Evolutionary conservation across 495 filamentous ascomycete species (phyloP), one percentile per base, ranked within the genome.

Genomic region (Physcia stellaris): DNA sequence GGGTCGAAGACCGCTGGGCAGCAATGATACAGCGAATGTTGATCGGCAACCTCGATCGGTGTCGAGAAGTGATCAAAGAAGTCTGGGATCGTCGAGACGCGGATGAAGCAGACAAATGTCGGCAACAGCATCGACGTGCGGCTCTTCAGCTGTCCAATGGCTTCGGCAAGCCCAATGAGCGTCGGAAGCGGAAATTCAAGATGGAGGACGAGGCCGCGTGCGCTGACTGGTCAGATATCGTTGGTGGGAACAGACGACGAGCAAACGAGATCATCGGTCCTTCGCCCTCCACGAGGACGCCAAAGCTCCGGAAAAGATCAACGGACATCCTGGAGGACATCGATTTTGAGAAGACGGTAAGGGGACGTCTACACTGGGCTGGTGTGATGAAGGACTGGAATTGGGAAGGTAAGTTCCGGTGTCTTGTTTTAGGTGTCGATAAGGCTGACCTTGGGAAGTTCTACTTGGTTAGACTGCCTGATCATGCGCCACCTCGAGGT

Each of bases 331-430:
- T 62, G 39, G 64, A 75, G 36, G 62, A 66, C 29, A 65, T 75
- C 34, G 77, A 80, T 46, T 64, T 63, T 42, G 75, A 79, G 35
- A 62, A 71, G 51, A 83, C 77, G 12, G 75, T 86, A 12, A 64
- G 72, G 37, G 80, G 82, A 10, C 59, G 62, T 24, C 59, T 79
- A 45, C 81, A 86, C 55, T 86, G 81, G 81, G 66, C 79, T 10
- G 76, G 78, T 39, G 77, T 86, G 32, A 86, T 86, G 81, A 71
- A 73, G 42, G 80, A 84, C 41, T 82, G 75, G 74, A 62, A 68
- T 12, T 86, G 81, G 81, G 81, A 86, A 68, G 74, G 79, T 83
- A 61, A 58, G 66, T 54, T 26, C 43, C 40, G 23, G 15, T 43
- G 24, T 30, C 29, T 37, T 9, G 26, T 20, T 5, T 28, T 20